Conservation (phyloP, 2,329 filamentous ascomycete genomes). For the Epichloe sp. region DNA sequence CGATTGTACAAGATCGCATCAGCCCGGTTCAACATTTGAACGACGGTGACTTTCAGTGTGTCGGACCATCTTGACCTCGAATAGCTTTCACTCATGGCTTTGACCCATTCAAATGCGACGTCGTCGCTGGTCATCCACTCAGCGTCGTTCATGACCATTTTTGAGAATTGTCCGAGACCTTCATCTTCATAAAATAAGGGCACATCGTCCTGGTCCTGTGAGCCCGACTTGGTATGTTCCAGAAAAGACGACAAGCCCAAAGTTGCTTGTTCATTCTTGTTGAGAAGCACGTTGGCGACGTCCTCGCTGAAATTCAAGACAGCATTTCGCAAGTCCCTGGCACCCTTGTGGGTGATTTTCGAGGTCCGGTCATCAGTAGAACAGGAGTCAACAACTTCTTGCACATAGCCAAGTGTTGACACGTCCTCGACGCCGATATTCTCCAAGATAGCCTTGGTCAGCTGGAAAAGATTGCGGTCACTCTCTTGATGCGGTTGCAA, state of each 20-base stretch:
- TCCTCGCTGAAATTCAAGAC: constrained; percentile 40
- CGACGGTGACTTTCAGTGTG: constrained; percentile 39
- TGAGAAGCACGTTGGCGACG: constrained; percentile 37
- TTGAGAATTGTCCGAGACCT: constrained; percentile 39
- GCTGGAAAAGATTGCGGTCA: constrained; percentile 42
- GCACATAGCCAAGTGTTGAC: constrained; percentile 30
- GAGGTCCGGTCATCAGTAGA: constrained; percentile 35
- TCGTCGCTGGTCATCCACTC: constrained; percentile 43
- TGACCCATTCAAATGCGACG: constrained; percentile 45
- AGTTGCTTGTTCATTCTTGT: constrained; percentile 37
- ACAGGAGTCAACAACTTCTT: constrained; percentile 39
- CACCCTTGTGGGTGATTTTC: constrained; percentile 32
- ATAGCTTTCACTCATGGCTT: constrained; percentile 37
- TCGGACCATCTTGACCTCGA: constrained; percentile 43
- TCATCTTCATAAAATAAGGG: constrained; percentile 38
- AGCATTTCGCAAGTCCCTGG: constrained; percentile 35
- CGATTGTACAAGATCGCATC: constrained; percentile 39
- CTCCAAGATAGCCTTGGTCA: constrained; percentile 41
- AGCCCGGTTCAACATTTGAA: constrained; percentile 40
- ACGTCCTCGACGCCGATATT: constrained; percentile 40
- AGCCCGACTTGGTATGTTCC: constrained; percentile 46
- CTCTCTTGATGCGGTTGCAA: constrained; percentile 43
- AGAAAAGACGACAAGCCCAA: constrained; percentile 51
- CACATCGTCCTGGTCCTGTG: constrained; percentile 34
- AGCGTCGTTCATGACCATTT: constrained; percentile 26